Evolutionary conservation across 495 filamentous ascomycete species (phyloP), one percentile per base, ranked within the genome.

Genomic region (Talaromyces ruber): DNA sequence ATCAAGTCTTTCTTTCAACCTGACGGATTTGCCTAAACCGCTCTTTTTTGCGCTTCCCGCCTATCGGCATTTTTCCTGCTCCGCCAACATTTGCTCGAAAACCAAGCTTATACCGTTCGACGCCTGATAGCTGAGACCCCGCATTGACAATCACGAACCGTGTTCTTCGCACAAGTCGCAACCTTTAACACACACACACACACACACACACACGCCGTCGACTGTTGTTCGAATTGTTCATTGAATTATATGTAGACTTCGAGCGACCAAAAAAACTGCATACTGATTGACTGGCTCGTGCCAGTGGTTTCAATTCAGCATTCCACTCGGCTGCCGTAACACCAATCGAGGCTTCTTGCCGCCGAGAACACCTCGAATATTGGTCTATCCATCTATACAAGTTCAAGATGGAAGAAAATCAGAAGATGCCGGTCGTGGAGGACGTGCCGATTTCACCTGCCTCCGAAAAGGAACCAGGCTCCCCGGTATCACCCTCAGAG

Each of bases 401-500:
- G n/a, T n/a, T 51, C 26, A 32, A 25, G 14, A 60, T 60, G 59
- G 59, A 50, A 14, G 25, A 47, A 6, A n/a, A 60, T 21, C 39
- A 60, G 28, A 60, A 60, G 28, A 32, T 39, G 16, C 59, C 59
- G 28, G 43, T 52, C 16, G 59, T 60, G 3, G 59, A 60, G 59
- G 59, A 60, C 28, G 26, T 60, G 6, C 59, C 59, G 16, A 39
- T 60, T 34, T 60, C 59, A 11, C 59, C 59, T 16, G 16, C 37
- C 22, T 45, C 58, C 58, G 58, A 59, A 37, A 59, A 24, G n/a
- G 58, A 59, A 22, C 58, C 58, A 45, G 21, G n/a, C 5, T 30
- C 59, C 21, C 59, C 59, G 25, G 30, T 12, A 11, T 60, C 59
- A 14, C 78, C 79, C 28, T 81, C 78, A 9, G 80, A 61, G 7